Base-by-base conservation (phyloP, 257 asterid genomes). In the Avicennia marina region DNA sequence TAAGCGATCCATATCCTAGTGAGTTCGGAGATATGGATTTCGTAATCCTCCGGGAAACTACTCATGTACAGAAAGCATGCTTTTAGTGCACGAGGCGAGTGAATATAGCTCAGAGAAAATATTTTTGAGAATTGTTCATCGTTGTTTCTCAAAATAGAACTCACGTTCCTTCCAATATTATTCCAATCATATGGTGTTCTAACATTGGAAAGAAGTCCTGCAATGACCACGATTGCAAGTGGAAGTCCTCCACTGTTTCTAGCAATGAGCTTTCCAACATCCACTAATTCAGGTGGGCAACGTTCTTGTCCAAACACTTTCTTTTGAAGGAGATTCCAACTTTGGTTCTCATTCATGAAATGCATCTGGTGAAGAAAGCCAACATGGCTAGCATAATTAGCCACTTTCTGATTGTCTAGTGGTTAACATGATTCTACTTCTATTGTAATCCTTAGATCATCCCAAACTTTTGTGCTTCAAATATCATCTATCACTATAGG, bases 371-470 rank as follows among this genome's bases (percentile, higher is more conserved):
- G 26, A 42, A 24, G 36, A 2, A 42, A 17, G 17, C 40, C 2
- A 10, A 21, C 40, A 11, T 39, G 11, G 3, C 17, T 7, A 6
- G n/a, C 22, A 26, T 58, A 42, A 7, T 1, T 0, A 22, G 64
- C 64, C 9, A 58, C 26, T 3, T n/a, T 58, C 27, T 11, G 2
- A 10, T 15, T 24, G 40, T 41, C 53, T 41, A 0, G 64, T 46
- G 7, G 65, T 59, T 44, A 59, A 9, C 65, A 59, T 0, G 22
- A 59, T 19, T 17, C 65, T 11, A 27, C 65, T 59, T 45, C 55
- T 20, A 16, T 59, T 59, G 11, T 20, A 11, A 19, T 59, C 24
- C 44, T 17, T 7, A 59, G 4, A 9, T 29, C 43, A 46, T 44
- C 56, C 32, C 53, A 59, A 4, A 24, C 56, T 6, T 44, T 21